phyloP scores from a whole-genome alignment of 805 yeast species.

The Teunomyces kruisii region DNA sequence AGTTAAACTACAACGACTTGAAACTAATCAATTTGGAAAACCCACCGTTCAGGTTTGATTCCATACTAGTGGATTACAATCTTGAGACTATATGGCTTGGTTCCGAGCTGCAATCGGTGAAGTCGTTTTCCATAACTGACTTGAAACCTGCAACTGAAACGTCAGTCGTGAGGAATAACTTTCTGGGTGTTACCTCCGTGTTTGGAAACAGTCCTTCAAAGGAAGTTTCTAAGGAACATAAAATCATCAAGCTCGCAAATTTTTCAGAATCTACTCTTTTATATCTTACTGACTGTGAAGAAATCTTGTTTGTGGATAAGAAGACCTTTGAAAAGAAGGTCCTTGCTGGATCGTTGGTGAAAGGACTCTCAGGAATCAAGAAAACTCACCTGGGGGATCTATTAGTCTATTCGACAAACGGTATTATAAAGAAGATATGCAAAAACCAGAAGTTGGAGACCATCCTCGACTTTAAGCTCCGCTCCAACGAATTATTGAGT shows the following conservation, averaged over 20 bases:
- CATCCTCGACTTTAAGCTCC: slow-evolving; percentile 16
- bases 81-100: slow-evolving; percentile 28
- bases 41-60: slow-evolving; percentile 16
- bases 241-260: slow-evolving; percentile 25
- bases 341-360: slow-evolving; percentile 37
- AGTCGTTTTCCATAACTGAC: slow-evolving; percentile 10
- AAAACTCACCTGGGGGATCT: slow-evolving; percentile 27
- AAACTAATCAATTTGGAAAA: slow-evolving; percentile 15
- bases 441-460: slow-evolving; percentile 11
- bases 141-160: slow-evolving; percentile 10
- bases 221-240: neutral
- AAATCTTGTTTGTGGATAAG: slow-evolving; percentile 29
- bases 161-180: neutral
- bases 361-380: slow-evolving; percentile 41
- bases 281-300: slow-evolving; percentile 36
- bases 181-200: neutral
- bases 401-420: slow-evolving; percentile 44
- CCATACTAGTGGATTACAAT: slow-evolving; percentile 19
- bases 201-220: neutral
- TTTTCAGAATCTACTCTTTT: slow-evolving; percentile 22
- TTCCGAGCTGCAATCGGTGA: slow-evolving; percentile 9
- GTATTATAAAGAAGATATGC: slow-evolving; percentile 32
- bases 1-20: slow-evolving; percentile 18
- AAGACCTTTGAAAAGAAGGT: slow-evolving; percentile 8
- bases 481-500: slow-evolving; percentile 31